phyloP scores from a whole-genome alignment of 495 filamentous ascomycete species.

The Hypoxylon trugodes region DNA sequence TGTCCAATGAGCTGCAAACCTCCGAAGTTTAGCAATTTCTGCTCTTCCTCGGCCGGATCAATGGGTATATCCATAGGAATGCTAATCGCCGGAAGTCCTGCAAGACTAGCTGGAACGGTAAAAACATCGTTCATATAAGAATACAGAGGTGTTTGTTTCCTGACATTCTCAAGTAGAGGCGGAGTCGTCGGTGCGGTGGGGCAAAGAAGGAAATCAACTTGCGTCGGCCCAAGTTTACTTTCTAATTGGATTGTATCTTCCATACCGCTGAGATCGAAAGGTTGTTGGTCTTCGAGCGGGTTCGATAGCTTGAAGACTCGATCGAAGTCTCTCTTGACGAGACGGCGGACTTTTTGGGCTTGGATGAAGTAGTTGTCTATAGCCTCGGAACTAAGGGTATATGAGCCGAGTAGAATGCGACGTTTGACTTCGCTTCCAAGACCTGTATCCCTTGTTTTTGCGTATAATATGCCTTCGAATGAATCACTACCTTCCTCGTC shows the following conservation, averaged over 20 bases:
- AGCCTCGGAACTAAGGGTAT: constrained; percentile 86
- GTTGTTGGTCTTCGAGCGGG: constrained; percentile 62
- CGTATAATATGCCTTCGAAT: constrained; percentile 68
- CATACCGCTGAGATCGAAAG: constrained; percentile 58
- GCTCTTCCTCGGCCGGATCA: constrained; percentile 41
- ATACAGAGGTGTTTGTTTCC: constrained; percentile 46
- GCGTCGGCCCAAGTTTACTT: constrained; percentile 55
- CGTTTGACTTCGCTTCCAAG: constrained; percentile 88
- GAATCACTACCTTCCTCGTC: constrained; percentile 46
- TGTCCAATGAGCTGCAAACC: constrained; percentile 93
- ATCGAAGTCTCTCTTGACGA: constrained; percentile 88
- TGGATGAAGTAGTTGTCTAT: constrained; percentile 97
- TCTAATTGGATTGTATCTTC: constrained; percentile 50
- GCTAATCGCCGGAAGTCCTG: constrained; percentile 88
- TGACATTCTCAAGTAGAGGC: constrained; percentile 66
- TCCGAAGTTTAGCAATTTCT: constrained; percentile 49
- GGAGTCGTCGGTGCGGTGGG: constrained; percentile 85
- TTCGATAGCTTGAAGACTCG: constrained; percentile 73
- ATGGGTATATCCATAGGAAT: constrained; percentile 67
- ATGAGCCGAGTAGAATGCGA: constrained; percentile 88
- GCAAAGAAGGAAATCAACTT: constrained; percentile 87
- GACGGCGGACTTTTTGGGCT: constrained; percentile 84
- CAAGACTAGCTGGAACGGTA: constrained; percentile 93
- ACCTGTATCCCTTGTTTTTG: constrained; percentile 71
- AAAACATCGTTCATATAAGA: constrained; percentile 93